Evolutionary conservation across 202 grass and related monocot species (phyloP), one percentile per base, ranked within the genome.

Genomic region (Carex arenaria): DNA sequence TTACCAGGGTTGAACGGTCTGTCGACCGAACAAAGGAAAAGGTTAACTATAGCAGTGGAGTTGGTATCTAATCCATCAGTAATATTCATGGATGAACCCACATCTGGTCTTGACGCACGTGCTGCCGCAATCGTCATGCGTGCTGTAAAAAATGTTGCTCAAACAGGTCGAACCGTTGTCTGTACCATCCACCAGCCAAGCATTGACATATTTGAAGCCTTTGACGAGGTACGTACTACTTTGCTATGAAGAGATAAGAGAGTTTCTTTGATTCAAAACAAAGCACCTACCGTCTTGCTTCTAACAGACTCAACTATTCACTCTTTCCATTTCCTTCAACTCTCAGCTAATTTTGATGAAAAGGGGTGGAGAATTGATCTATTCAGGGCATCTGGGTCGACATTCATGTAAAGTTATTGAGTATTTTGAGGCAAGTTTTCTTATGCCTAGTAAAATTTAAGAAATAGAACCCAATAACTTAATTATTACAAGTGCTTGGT

Each of bases 161-260:
- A 91, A 18, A 94, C 94, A 49, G 92, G 94, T 64, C 79, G 90
- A 67, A 94, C 92, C 60, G 84, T 97, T 66, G 92, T 97, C 3
- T 97, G 92, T 83, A 97, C 94, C 7, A 97, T 97, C 72, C 94
- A 97, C 79, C 94, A 97, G 83, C 94, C 94, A 64, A 94, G 90
- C 80, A 94, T 97, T 4, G 90, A 97, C 19, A 97, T 97, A 80
- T 94, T 97, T 84, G 94, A 97, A 77, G 80, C 94, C 54, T 97
- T 97, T 82, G 88, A 97, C 81, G 88, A 97, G 94, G 94, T 40
- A 40, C 38, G 0, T 94, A 92, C 67, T 51, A 61, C 67, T 28
- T 60, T 52, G 2, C 30, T 75, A 47, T 62, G 26, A 26, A 65
- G 64, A 53, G 42, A 26, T 26, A 72, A 23, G 10, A 20, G 49